Conservation (phyloP, 139 green algal species). For the Chlamydomonas sphaeroides region DNA sequence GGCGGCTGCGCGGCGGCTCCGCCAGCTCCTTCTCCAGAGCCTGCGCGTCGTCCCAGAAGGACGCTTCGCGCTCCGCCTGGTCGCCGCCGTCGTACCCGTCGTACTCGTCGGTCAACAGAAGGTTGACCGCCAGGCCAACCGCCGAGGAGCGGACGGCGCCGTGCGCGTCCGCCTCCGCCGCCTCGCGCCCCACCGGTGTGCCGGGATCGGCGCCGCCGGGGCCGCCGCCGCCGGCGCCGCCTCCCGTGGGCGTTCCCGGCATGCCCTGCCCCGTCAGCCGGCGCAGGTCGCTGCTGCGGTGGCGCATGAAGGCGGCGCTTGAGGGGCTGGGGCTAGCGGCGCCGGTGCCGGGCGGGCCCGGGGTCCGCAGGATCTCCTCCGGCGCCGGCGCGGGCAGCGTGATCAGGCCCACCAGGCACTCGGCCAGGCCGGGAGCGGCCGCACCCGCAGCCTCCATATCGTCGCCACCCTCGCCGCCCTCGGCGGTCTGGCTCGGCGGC, state of each 20-base stretch:
- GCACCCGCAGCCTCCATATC: neutral
- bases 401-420: slow-evolving; percentile 21
- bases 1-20: slow-evolving; percentile 23
- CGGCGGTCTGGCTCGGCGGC: no score
- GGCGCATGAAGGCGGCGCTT: neutral
- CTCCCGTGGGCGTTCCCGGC: neutral
- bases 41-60: slow-evolving; percentile 30
- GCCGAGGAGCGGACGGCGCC: neutral
- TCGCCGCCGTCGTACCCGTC: neutral
- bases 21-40: slow-evolving; percentile 31
- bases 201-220: neutral
- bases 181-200: neutral
- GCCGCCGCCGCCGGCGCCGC: neutral
- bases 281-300: neutral
- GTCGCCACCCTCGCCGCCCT: neutral
- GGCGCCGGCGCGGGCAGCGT: slow-evolving; percentile 16
- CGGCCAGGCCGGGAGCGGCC: neutral
- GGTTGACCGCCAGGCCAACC: slow-evolving; percentile 30
- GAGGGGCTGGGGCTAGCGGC: neutral
- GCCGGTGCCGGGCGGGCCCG: neutral
- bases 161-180: slow-evolving; percentile 33
- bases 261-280: neutral
- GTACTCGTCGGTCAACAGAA: neutral
- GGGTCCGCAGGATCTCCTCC: neutral
- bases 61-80: slow-evolving; percentile 11